Evolutionary conservation across 108 stramenopile genomes (phyloP), one percentile per base, ranked within the genome.

Genomic region (Cyclotella distinguenda): DNA sequence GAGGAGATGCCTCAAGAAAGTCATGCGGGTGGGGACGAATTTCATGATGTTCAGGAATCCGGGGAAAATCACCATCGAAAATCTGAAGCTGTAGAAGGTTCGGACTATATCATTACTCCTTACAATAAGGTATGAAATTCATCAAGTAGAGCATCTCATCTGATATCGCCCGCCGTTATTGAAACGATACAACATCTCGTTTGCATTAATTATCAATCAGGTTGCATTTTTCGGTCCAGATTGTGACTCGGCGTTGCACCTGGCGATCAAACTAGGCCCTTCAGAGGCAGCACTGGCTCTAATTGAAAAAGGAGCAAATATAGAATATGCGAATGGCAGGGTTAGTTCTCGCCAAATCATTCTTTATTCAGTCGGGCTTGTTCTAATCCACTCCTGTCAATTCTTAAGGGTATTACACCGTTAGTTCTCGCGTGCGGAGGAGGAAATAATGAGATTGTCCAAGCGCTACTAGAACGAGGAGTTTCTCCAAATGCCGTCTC

Each of bases 341-440:
- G 68, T 69, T 13, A 35, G 68, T 60, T 40, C 23, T 9, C 19
- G 13, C 18, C 25, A 1, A 33, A 19, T 40, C 3, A 1, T 60
- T 27, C 22, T 21, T 13, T 60, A 21, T 23, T 60, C 51, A 19
- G 38, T 38, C 39, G 6, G 4, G 26, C 22, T 22, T 2, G 4
- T 39, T 35, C 6, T 9, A 18, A 33, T 55, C 3, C 21, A 55
- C 19, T 22, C 22, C 27, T 9, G 23, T 40, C 23, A 55, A 26
- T 56, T 32, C 34, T 31, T 23, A 81, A 86, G 77, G 87, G 86
- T 4, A 71, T 84, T 7, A 95, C 93, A 28, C 89, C 93, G 21
- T 73, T 95, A 15, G 91, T 92, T 53, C 36, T 87, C 44, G 93
- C 93, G 4, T 76, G 87, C 52, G 84, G 87, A 67, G 66, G 84